Conservation (phyloP, 1,284 basidiomycete species). For the Apiotrichum gamsii region DNA sequence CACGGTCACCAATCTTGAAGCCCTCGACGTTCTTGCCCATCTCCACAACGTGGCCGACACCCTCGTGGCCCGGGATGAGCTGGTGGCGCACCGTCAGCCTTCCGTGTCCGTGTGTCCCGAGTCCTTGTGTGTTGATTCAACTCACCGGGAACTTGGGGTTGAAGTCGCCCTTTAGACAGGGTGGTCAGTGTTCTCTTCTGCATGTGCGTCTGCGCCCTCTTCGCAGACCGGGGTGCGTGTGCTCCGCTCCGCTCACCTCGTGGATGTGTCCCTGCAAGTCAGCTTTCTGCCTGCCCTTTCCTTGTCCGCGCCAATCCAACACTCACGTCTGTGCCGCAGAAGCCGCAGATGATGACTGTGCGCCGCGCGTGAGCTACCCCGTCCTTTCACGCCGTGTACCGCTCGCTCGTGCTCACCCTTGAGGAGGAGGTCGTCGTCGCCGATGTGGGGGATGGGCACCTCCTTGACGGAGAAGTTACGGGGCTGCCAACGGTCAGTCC, state of each 20-base stretch:
- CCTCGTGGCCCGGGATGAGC: constrained; percentile 77
- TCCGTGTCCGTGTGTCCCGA: neutral
- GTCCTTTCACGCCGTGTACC: too few species aligned
- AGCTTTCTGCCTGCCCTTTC: neutral
- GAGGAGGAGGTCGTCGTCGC: constrained; percentile 62
- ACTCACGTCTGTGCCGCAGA: constrained; percentile 65
- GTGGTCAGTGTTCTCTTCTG: too few species aligned
- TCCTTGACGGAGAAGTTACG: constrained; percentile 58
- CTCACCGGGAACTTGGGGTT: constrained; percentile 61
- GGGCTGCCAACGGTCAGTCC: too few species aligned
- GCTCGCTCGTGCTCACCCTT: constrained; percentile 57
- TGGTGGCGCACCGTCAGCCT: constrained; percentile 26
- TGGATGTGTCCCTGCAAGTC: constrained; percentile 55
- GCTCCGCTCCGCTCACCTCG: constrained; percentile 47
- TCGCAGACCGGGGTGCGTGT: too few species aligned
- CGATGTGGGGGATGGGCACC: constrained; percentile 58
- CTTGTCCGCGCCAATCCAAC: too few species aligned
- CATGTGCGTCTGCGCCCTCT: too few species aligned
- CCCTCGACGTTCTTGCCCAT: constrained; percentile 63
- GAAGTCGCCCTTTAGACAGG: constrained; percentile 65
- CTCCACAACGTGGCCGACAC: constrained; percentile 62
- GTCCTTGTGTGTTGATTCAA: too few species aligned
- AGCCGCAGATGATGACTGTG: constrained; percentile 51
- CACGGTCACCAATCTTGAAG: constrained; percentile 65
- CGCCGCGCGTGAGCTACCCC: neutral